These are phyloP conservation scores for Cetraspora pellucida DNA, from an alignment of 192 early-diverging fungal genomes.

Conservation along the genomic window DNA sequence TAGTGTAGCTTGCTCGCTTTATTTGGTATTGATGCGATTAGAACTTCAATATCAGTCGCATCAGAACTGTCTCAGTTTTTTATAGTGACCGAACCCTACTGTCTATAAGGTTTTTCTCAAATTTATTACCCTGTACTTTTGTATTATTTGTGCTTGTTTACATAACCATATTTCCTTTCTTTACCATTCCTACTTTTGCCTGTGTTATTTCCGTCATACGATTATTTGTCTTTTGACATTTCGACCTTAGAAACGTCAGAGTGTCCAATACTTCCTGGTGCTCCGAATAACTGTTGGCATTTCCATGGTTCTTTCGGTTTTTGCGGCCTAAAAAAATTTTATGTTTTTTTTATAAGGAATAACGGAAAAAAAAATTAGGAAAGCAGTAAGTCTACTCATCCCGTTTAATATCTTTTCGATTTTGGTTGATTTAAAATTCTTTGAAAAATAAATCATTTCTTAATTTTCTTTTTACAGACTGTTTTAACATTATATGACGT, in stretches of 20 bases:
- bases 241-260: not conserved
- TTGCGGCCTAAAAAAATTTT: too few relatives aligned
- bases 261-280: too few relatives aligned
- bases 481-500: too few relatives aligned
- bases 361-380: too few relatives aligned
- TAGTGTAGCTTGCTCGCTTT: not conserved
- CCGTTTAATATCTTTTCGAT: too few relatives aligned
- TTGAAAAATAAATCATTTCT: too few relatives aligned
- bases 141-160: not conserved
- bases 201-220: not conserved
- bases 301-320: too few relatives aligned
- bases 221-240: not conserved
- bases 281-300: too few relatives aligned
- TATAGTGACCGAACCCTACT: not conserved
- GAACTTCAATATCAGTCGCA: not conserved
- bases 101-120: not conserved
- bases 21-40: not conserved
- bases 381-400: too few relatives aligned
- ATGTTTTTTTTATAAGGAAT: too few relatives aligned
- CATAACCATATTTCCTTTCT: not conserved
- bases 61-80: not conserved
- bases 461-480: too few relatives aligned
- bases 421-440: too few relatives aligned
- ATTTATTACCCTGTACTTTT: not conserved
- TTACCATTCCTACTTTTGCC: not conserved